Conservation (phyloP, 306 rosid species). For the Quercus aquifolioides region DNA sequence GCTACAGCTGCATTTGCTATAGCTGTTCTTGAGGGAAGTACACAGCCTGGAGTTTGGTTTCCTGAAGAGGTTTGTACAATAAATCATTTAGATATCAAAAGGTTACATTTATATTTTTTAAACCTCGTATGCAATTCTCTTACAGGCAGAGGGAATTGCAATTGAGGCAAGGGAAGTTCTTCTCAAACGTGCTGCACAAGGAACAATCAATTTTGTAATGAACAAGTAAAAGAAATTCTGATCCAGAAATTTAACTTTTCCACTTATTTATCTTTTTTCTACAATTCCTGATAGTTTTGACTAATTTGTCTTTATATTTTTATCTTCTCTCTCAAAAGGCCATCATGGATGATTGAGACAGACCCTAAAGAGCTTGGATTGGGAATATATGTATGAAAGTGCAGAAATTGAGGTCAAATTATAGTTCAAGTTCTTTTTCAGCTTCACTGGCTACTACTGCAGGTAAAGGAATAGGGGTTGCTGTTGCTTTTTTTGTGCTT, state of each 20-base stretch:
- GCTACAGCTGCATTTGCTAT: slow-evolving; percentile 82
- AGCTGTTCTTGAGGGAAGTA: slow-evolving; percentile 89
- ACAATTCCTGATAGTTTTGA: too few relatives aligned
- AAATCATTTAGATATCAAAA: not conserved
- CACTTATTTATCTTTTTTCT: not conserved
- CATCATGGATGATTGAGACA: slow-evolving; percentile 92
- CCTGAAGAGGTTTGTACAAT: slow-evolving; percentile 76
- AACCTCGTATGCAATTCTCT: slow-evolving; percentile 17
- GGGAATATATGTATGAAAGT: slow-evolving; percentile 69
- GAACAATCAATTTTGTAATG: slow-evolving; percentile 76
- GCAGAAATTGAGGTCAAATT: not conserved
- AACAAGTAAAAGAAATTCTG: slow-evolving; percentile 50
- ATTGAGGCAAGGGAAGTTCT: slow-evolving; percentile 84
- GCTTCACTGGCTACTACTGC: not conserved
- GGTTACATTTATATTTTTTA: slow-evolving; percentile 9
- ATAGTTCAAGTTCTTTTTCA: not conserved
- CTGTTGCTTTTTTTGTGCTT: not conserved
- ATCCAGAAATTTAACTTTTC: slow-evolving; percentile 4
- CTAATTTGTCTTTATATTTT: not conserved
- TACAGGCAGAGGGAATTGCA: slow-evolving; percentile 81
- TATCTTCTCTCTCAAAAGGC: slow-evolving; percentile 39
- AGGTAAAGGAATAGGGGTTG: not conserved
- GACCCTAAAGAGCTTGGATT: slow-evolving; percentile 81
- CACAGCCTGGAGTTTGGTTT: slow-evolving; percentile 95
- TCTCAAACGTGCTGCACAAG: slow-evolving; percentile 81